Base-by-base conservation (phyloP, 2,329 filamentous ascomycete species). In the Westerdykella aurantiaca region DNA sequence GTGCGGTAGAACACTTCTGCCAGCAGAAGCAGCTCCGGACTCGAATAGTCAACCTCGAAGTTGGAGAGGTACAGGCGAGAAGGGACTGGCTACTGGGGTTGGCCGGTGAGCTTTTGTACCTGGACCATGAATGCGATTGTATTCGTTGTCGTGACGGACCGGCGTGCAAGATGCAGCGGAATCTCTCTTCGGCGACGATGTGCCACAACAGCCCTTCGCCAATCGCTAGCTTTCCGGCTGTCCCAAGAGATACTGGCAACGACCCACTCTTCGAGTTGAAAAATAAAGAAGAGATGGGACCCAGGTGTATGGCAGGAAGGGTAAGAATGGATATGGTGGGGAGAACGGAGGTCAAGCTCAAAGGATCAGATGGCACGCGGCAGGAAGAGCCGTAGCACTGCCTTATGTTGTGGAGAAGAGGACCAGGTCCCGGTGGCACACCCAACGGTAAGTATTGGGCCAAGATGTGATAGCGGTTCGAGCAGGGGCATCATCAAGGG, bases 371-470 rank as follows among this genome's bases (percentile, higher is more conserved):
- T 57, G 55, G 31, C 46, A 50, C 56, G 54, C 53, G 57, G 56
- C 51, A 57, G 50, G 50, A 51, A 55, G 51, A 52, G 58, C 48
- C 53, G 50, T 52, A 50, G 45, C 25, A 51, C 50, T 57, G 49
- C 52, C 57, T 66, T 63, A 58, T 52, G 62, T 62, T 56, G 56
- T 55, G 52, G 59, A 56, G 49, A 49, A 54, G 51, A 52, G 52
- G 51, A 49, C 51, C 18, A 31, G 14, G 29, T 34, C 52, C 48
- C 53, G 55, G 52, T 56, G 40, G 53, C 52, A 51, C 57, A 62
- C 52, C 62, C 64, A 67, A 65, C 63, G 48, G 59, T 53, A 55
- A 51, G 63, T 64, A 67, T 67, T 66, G 63, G 58, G 60, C 60
- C 61, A 64, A 64, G 60, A 46, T 61, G 62, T 67, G 64, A 67